Evolutionary conservation across 2,329 filamentous ascomycete species (phyloP).

Genomic region (Fusarium redolens): DNA sequence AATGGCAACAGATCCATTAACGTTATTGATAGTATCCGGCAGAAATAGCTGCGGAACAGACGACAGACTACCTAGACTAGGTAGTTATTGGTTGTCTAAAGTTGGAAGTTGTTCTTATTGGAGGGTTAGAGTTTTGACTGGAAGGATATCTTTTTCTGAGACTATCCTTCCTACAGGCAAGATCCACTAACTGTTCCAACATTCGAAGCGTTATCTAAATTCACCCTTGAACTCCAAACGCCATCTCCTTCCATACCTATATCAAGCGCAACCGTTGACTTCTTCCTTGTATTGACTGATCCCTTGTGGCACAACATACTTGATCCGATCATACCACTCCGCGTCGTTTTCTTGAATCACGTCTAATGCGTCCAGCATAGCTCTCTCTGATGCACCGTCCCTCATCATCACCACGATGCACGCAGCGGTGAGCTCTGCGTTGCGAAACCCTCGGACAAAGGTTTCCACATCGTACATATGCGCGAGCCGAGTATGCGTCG

Average conservation of each 20-base stretch:
- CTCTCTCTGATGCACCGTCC: slow-evolving; percentile 31
- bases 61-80: neutral
- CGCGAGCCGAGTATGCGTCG: slow-evolving; percentile 39
- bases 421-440: slow-evolving; percentile 30
- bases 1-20: neutral
- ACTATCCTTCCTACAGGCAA: neutral
- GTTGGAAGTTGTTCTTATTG: neutral
- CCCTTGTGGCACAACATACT: slow-evolving; percentile 30
- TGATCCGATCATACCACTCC: slow-evolving; percentile 32
- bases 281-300: slow-evolving; percentile 26
- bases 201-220: neutral
- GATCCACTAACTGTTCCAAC: neutral
- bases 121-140: neutral
- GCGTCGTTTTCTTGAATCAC: slow-evolving; percentile 34
- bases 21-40: neutral
- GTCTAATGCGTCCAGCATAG: slow-evolving; percentile 32
- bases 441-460: slow-evolving; percentile 36
- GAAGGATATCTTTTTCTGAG: neutral
- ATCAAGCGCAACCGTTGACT: neutral
- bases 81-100: neutral
- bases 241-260: neutral
- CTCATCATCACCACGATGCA: slow-evolving; percentile 38
- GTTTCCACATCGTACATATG: slow-evolving; percentile 39
- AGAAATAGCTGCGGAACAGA: neutral
- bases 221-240: neutral